Percentiles rank a stretch among this genome's conserved stretches.
Evolutionary conservation across 441 rosid genomes (phyloP).

Genomic region (Sinapis alba): DNA sequence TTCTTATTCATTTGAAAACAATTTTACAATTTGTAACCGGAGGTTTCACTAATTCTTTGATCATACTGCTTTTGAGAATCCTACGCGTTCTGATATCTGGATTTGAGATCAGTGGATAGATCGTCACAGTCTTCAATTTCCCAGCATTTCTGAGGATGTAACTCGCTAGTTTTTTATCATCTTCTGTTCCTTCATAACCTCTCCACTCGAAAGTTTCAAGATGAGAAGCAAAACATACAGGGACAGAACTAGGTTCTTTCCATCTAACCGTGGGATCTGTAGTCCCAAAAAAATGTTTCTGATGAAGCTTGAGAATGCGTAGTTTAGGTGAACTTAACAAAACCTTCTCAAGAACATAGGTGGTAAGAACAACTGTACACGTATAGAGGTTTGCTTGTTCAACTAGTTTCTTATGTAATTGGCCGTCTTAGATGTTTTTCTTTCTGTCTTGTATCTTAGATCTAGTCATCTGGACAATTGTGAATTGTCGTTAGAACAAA

Average conservation of each 20-base stretch:
- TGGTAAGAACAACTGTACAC: too few species aligned
- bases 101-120: constrained; percentile 8
- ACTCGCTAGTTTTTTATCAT: not conserved
- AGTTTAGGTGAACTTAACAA: not conserved
- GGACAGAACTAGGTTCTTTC: not conserved
- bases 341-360: constrained; percentile 7
- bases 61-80: not conserved
- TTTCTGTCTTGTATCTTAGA: too few species aligned
- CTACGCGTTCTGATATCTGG: not conserved
- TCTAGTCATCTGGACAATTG: too few species aligned
- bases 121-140: constrained; percentile 6
- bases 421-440: too few species aligned
- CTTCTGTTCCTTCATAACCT: not conserved
- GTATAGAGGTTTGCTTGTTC: too few species aligned
- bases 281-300: not conserved
- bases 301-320: not conserved
- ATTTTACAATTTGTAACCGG: not conserved
- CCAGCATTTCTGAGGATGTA: constrained; percentile 8
- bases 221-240: not conserved
- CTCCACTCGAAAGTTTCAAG: not conserved
- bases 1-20: constrained; percentile 2
- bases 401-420: too few species aligned
- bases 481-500: too few species aligned
- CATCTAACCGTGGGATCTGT: not conserved
- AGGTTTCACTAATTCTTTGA: not conserved